Conservation (phyloP, 352 stramenopile genomes). For the Pythium dissotocum region DNA sequence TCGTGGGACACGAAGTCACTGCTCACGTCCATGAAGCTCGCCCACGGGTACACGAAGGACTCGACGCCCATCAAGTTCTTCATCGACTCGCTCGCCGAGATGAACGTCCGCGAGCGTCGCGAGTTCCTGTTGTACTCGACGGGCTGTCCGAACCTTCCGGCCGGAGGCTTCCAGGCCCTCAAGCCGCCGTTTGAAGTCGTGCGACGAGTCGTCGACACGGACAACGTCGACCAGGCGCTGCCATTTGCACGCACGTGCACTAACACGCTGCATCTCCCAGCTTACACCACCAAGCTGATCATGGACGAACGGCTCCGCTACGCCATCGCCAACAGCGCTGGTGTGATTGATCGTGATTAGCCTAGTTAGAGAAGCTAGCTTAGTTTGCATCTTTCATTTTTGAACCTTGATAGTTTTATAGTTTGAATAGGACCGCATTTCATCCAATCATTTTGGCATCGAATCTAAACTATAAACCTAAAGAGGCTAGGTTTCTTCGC, state of each 20-base stretch:
- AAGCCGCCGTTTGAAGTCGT: constrained; percentile 83
- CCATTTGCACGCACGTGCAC: constrained; percentile 86
- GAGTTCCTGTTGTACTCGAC: constrained; percentile 82
- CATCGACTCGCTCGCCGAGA: constrained; percentile 67
- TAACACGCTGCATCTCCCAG: constrained; percentile 83
- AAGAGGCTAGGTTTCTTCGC: neutral
- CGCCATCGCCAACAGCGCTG: constrained; percentile 77
- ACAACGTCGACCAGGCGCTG: constrained; percentile 72
- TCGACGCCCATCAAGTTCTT: constrained; percentile 71
- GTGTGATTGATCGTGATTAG: constrained; percentile 87
- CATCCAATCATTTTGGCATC: neutral
- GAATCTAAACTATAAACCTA: neutral
- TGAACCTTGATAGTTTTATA: constrained; percentile 4
- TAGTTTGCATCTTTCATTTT: neutral
- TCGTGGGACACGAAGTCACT: constrained; percentile 67
- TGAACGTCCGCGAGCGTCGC: constrained; percentile 57
- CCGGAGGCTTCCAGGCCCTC: constrained; percentile 65
- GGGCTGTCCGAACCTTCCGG: constrained; percentile 78
- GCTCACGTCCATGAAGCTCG: constrained; percentile 71
- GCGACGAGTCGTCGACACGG: constrained; percentile 64
- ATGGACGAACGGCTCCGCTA: constrained; percentile 65
- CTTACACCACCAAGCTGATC: constrained; percentile 74
- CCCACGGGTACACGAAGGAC: constrained; percentile 82
- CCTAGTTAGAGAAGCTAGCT: constrained; percentile 1
- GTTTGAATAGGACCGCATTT: neutral